Conservation (phyloP, 2,329 filamentous ascomycete genomes). For the Akanthomyces lecanii region DNA sequence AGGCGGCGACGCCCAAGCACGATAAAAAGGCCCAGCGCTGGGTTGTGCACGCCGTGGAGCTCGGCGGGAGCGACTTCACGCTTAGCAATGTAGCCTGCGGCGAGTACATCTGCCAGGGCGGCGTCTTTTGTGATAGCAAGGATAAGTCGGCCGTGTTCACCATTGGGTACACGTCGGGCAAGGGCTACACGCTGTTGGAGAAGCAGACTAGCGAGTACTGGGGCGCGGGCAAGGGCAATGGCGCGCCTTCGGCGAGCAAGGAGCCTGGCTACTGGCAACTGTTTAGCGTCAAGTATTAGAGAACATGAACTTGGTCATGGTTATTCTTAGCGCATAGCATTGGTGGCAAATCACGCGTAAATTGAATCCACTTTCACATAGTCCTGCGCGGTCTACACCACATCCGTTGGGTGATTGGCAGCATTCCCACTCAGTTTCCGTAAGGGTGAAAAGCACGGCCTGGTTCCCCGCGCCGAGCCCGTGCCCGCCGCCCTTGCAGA, state of each 20-base stretch:
- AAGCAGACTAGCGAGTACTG: slow-evolving; percentile 15
- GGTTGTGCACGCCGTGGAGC: slow-evolving; percentile 40
- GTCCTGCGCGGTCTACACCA: neutral
- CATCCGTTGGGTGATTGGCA: neutral
- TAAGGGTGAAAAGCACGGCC: neutral
- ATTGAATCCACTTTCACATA: neutral
- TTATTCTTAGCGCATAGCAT: neutral
- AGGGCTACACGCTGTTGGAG: slow-evolving; percentile 21
- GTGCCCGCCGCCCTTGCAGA: neutral
- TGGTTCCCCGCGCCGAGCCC: neutral
- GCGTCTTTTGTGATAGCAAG: slow-evolving; percentile 17
- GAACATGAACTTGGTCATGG: neutral
- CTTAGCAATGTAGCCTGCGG: slow-evolving; percentile 24
- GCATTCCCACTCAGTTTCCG: neutral
- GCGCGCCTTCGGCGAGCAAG: neutral
- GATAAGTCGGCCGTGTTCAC: slow-evolving; percentile 20
- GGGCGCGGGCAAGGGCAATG: neutral
- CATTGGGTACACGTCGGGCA: slow-evolving; percentile 20
- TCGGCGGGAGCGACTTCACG: slow-evolving; percentile 26
- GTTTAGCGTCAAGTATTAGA: slow-evolving; percentile 16
- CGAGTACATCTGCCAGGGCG: slow-evolving; percentile 21
- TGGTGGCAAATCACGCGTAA: neutral
- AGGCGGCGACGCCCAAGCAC: slow-evolving; percentile 32
- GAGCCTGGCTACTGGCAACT: slow-evolving; percentile 10
- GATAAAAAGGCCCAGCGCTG: slow-evolving; percentile 42